A percentile compares a stretch with the other conserved stretches of the same genome.
phyloP scores from a whole-genome alignment of 2,329 filamentous ascomycete species.

The Calcarisporium arbuscula region DNA sequence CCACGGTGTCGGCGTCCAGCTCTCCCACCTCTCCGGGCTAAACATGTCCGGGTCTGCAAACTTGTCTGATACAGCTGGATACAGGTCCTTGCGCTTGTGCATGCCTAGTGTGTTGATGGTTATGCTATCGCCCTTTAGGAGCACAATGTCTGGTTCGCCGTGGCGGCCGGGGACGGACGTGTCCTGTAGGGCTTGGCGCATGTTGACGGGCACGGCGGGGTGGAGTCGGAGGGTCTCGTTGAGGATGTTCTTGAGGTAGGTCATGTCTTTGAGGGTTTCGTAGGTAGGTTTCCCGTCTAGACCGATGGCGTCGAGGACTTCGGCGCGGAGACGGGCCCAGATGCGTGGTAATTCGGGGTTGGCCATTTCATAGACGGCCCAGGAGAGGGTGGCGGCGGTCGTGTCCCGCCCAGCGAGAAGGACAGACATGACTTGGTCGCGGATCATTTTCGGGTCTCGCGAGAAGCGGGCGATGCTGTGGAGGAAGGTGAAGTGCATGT shows the following conservation, averaged over 20 bases:
- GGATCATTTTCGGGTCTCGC: constrained; percentile 53
- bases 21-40: constrained; percentile 45
- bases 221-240: constrained; percentile 74
- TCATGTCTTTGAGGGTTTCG: constrained; percentile 80
- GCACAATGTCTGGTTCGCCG: constrained; percentile 30
- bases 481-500: constrained; percentile 67
- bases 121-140: constrained; percentile 39
- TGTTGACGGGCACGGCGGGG: constrained; percentile 72
- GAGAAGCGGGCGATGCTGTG: constrained; percentile 69
- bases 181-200: constrained; percentile 39
- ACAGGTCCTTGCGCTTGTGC: constrained; percentile 44
- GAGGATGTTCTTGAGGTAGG: constrained; percentile 67
- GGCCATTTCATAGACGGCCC: constrained; percentile 75
- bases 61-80: constrained; percentile 33
- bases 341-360: constrained; percentile 61
- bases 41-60: constrained; percentile 33
- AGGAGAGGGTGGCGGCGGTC: constrained; percentile 74
- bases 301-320: constrained; percentile 65
- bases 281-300: constrained; percentile 59
- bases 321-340: constrained; percentile 60
- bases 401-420: constrained; percentile 81
- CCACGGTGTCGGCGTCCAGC: constrained; percentile 45
- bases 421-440: constrained; percentile 71
- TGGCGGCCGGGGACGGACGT: constrained; percentile 13
- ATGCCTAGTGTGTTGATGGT: constrained; percentile 45